A percentile compares a stretch with the other conserved stretches of the same genome.
Conservation (phyloP, 148 eudicot species). For the Chenopodium quinoa region DNA sequence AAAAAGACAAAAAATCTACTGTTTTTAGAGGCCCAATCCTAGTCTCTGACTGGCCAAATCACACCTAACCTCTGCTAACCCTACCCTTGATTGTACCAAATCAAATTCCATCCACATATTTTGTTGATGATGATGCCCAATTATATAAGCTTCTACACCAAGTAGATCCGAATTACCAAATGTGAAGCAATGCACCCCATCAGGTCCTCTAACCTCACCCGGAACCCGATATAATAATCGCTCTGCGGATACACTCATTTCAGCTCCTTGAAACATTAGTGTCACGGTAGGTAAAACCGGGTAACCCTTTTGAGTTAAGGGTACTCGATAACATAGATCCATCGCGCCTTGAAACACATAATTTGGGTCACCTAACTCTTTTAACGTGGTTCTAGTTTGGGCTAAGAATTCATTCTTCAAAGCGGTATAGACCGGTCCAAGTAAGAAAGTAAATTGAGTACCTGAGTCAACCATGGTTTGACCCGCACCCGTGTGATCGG, state of each 20-base stretch:
- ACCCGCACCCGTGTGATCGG: slow-evolving; percentile 96
- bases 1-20: background rate
- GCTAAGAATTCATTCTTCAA: slow-evolving; percentile 52
- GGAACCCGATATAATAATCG: slow-evolving; percentile 63
- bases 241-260: slow-evolving; percentile 69
- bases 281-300: slow-evolving; percentile 63
- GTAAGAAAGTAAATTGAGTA: slow-evolving; percentile 79
- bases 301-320: slow-evolving; percentile 26
- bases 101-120: slow-evolving; percentile 94
- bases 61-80: slow-evolving; percentile 72
- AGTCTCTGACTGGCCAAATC: slow-evolving; percentile 68
- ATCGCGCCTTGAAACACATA: slow-evolving; percentile 74
- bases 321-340: slow-evolving; percentile 72
- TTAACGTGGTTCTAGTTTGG: slow-evolving; percentile 46
- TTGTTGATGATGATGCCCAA: slow-evolving; percentile 95
- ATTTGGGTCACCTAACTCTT: slow-evolving; percentile 44
- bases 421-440: slow-evolving; percentile 69
- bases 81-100: slow-evolving; percentile 67
- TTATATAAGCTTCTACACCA: slow-evolving; percentile 63
- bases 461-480: slow-evolving; percentile 98
- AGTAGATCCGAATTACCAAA: slow-evolving; percentile 84
- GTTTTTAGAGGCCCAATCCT: slow-evolving; percentile 38
- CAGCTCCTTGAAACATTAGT: slow-evolving; percentile 65
- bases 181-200: slow-evolving; percentile 68
- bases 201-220: slow-evolving; percentile 42